A percentile compares a stretch with the other conserved stretches of the same genome.
Conservation (phyloP, 495 filamentous ascomycete genomes). For the Hyaloscypha hepaticicola region DNA sequence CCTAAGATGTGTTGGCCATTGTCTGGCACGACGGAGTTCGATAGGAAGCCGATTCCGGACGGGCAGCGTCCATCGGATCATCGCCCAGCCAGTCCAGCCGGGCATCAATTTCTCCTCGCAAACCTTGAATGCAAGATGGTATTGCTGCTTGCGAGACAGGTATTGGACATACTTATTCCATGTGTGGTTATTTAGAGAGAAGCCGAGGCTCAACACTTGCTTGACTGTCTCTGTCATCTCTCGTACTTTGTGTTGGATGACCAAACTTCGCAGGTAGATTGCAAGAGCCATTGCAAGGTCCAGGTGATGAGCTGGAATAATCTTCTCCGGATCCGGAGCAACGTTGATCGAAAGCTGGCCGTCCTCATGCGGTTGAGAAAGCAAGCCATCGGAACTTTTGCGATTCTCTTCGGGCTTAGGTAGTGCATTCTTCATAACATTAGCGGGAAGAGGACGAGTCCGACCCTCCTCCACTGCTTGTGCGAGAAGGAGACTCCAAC, state of each 20-base stretch:
- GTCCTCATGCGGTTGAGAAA: background rate
- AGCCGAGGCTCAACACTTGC: slow-evolving; percentile 58
- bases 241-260: slow-evolving; percentile 42
- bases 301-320: slow-evolving; percentile 13
- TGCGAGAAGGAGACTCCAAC: slow-evolving; percentile 61
- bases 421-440: background rate
- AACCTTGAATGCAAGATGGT: slow-evolving; percentile 56
- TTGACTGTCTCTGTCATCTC: slow-evolving; percentile 51
- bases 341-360: background rate
- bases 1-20: slow-evolving; percentile 43
- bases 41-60: slow-evolving; percentile 34
- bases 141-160: slow-evolving; percentile 44
- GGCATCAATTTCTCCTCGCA: slow-evolving; percentile 76
- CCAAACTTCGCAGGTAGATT: slow-evolving; percentile 49
- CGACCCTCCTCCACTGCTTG: slow-evolving; percentile 49
- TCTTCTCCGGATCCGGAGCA: background rate
- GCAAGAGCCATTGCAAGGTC: slow-evolving; percentile 6
- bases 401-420: background rate
- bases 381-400: background rate
- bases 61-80: slow-evolving; percentile 34
- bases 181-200: slow-evolving; percentile 59
- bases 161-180: slow-evolving; percentile 61
- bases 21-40: slow-evolving; percentile 34
- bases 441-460: slow-evolving; percentile 17
- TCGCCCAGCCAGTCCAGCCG: slow-evolving; percentile 69